Evolutionary conservation across 2,329 filamentous ascomycete genomes (phyloP).

Genomic region (Cyphellophora europaea): DNA sequence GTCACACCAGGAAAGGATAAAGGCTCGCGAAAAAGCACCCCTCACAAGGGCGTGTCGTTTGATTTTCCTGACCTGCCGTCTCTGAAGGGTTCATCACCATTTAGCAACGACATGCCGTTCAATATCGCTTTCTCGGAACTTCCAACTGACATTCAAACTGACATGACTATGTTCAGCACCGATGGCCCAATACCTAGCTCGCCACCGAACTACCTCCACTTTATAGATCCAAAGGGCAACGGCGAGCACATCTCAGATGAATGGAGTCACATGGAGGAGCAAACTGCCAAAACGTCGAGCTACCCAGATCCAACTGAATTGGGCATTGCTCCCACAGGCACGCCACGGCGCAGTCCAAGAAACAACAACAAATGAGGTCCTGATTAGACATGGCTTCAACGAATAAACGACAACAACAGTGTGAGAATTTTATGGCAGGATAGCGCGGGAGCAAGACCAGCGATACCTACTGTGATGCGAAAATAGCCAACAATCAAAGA

Average conservation of each 20-base stretch:
- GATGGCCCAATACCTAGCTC: constrained; percentile 36
- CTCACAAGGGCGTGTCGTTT: constrained; percentile 18
- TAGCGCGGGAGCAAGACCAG: too few relatives aligned
- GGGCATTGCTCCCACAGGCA: neutral
- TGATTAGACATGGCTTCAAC: too few relatives aligned
- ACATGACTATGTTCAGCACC: constrained; percentile 34
- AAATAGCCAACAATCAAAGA: too few relatives aligned
- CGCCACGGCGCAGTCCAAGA: constrained; percentile 4
- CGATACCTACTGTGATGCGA: too few relatives aligned
- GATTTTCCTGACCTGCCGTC: constrained; percentile 30
- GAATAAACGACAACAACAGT: too few relatives aligned
- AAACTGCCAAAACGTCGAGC: constrained; percentile 3
- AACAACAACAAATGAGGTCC: constrained; percentile 2
- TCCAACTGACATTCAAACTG: constrained; percentile 19
- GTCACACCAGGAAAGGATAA: constrained; percentile 8
- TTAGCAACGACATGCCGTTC: constrained; percentile 8
- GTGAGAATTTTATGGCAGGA: too few relatives aligned
- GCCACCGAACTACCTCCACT: constrained; percentile 26
- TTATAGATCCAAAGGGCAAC: constrained; percentile 15
- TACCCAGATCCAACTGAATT: constrained; percentile 9
- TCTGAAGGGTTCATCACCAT: constrained; percentile 16
- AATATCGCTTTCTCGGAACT: constrained; percentile 15
- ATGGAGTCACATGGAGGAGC: neutral
- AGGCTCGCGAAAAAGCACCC: constrained; percentile 37
- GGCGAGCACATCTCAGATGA: constrained; percentile 9